phyloP scores from a whole-genome alignment of 805 yeast genomes.

The Sugiyamaella lignohabitans region DNA sequence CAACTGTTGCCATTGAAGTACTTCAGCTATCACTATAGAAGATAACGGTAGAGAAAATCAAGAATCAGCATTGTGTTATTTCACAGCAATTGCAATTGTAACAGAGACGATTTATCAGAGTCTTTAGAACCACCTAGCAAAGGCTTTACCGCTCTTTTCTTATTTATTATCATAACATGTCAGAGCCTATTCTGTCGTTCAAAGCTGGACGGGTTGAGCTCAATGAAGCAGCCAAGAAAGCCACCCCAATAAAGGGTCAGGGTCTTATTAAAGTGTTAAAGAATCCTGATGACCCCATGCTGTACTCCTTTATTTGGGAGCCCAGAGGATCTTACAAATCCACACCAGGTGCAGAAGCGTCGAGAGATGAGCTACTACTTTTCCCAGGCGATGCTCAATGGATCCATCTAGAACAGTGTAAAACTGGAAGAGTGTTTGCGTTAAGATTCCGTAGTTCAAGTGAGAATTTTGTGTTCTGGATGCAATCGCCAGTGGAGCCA shows the following conservation, averaged over 20 bases:
- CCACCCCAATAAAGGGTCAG: conserved; percentile 64
- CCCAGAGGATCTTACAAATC: conserved; percentile 44
- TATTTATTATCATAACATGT: conserved; percentile 2
- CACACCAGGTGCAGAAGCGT: conserved; percentile 28
- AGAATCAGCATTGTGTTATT: too few species aligned
- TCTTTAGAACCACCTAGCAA: too few species aligned
- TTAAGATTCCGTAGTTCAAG: conserved; percentile 59
- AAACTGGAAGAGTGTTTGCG: conserved; percentile 70
- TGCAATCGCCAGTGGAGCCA: conserved; percentile 38
- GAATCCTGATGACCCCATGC: conserved; percentile 63
- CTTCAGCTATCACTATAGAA: too few species aligned
- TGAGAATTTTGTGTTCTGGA: conserved; percentile 55
- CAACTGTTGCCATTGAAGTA: too few species aligned
- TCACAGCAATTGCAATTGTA: too few species aligned
- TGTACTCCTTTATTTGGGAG: conserved; percentile 65
- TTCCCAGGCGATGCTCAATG: conserved; percentile 84
- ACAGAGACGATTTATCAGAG: too few species aligned
- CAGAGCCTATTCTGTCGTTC: conserved; percentile 35
- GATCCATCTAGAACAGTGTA: conserved; percentile 61
- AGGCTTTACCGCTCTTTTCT: background rate
- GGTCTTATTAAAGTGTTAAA: conserved; percentile 59
- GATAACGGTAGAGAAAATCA: too few species aligned
- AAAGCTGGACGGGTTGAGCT: conserved; percentile 74
- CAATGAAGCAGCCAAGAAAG: conserved; percentile 50
- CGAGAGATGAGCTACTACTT: conserved; percentile 48